These are phyloP conservation scores for Trapa incisa DNA, from an alignment of 345 rosid species.

Conservation along the genomic window DNA sequence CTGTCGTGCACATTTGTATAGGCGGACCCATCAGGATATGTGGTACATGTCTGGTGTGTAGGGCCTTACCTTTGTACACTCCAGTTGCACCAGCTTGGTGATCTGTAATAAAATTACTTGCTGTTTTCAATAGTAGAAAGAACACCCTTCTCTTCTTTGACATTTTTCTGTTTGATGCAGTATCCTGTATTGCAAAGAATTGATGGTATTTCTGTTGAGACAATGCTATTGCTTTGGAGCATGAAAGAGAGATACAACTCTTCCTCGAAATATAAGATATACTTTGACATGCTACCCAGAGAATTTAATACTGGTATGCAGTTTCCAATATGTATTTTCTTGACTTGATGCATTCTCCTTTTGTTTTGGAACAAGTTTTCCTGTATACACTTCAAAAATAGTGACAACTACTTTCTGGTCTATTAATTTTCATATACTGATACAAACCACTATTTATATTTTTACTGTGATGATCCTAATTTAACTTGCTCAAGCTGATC, in stretches of 20 bases:
- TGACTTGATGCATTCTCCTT: background rate
- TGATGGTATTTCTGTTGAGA: constrained; percentile 67
- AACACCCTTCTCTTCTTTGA: too few species aligned
- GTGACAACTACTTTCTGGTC: background rate
- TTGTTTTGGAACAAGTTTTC: background rate
- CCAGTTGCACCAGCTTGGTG: too few species aligned
- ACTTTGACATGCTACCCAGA: constrained; percentile 63
- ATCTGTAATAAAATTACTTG: too few species aligned
- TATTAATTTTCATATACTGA: background rate
- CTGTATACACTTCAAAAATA: constrained; percentile 3
- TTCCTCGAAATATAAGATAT: constrained; percentile 49
- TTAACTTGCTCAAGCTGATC: constrained; percentile 6
- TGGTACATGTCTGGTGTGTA: too few species aligned
- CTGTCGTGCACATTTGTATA: too few species aligned
- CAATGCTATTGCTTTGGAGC: constrained; percentile 82
- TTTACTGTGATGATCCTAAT: background rate
- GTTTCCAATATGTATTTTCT: background rate
- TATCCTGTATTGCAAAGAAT: constrained; percentile 41
- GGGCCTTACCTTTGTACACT: too few species aligned
- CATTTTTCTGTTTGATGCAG: constrained; percentile 28
- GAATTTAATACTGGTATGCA: constrained; percentile 67
- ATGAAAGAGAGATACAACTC: constrained; percentile 80
- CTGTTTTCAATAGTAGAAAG: too few species aligned
- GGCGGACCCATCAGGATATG: too few species aligned
- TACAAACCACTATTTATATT: background rate